These are phyloP conservation scores for Paracorniculantispora psalliotae DNA, from an alignment of 2,329 filamentous ascomycete genomes.

Conservation along the genomic window DNA sequence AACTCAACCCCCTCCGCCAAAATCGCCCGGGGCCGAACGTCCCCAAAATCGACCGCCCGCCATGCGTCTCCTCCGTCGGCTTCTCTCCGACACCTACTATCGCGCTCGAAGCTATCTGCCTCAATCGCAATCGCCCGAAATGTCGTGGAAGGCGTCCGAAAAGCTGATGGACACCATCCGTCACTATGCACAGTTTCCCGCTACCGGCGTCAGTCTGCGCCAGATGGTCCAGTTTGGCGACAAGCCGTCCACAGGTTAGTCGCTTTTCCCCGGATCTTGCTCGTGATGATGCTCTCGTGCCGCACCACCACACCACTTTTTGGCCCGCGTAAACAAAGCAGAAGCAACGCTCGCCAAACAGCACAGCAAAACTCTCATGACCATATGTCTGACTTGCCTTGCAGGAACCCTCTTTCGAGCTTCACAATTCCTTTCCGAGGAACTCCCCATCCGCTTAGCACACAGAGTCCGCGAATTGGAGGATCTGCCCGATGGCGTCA, in stretches of 20 bases:
- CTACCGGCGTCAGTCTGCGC: conserved; percentile 89
- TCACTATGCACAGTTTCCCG: conserved; percentile 95
- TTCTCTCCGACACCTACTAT: conserved; percentile 14
- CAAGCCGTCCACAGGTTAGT: conserved; percentile 78
- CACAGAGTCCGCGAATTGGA: conserved; percentile 94
- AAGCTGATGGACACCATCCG: conserved; percentile 94
- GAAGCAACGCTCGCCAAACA: neutral
- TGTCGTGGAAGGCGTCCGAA: conserved; percentile 92
- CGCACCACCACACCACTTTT: neutral
- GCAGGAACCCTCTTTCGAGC: conserved; percentile 91
- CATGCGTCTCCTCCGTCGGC: conserved; percentile 13
- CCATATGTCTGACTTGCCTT: neutral
- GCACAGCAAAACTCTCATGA: neutral
- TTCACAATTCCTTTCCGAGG: conserved; percentile 96
- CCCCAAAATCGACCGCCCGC: conserved; percentile 4
- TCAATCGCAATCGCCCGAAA: conserved; percentile 32
- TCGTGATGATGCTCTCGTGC: conserved; percentile 80
- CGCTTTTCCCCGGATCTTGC: conserved; percentile 49
- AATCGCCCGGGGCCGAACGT: conserved; percentile 3
- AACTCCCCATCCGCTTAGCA: conserved; percentile 92
- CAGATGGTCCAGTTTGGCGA: conserved; percentile 99
- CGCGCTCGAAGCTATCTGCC: conserved; percentile 9
- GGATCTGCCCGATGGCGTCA: conserved; percentile 88
- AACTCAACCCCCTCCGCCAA: neutral
- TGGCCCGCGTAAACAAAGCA: conserved; percentile 1